Percentiles rank a stretch among this genome's conserved stretches.
These are phyloP conservation scores for Lactarius indigo DNA, from an alignment of 768 basidiomycete genomes.

Conservation along the genomic window DNA sequence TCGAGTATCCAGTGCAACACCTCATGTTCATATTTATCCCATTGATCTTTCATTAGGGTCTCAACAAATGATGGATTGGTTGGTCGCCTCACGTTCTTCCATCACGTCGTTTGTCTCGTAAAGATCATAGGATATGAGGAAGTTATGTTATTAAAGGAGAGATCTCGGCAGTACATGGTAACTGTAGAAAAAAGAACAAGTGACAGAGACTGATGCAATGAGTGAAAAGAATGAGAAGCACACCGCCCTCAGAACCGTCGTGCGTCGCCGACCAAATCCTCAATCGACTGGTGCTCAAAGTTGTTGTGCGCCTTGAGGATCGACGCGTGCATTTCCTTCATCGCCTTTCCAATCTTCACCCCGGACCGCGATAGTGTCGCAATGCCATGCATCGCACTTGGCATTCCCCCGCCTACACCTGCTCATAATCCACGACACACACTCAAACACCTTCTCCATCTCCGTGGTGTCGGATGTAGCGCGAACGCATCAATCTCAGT, in stretches of 20 bases:
- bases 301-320: slow-evolving; percentile 93
- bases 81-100: too few species aligned
- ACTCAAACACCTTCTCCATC: slow-evolving; percentile 87
- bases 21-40: too few species aligned
- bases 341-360: slow-evolving; percentile 84
- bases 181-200: neutral
- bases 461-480: slow-evolving; percentile 98
- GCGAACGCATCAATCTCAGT: slow-evolving; percentile 94
- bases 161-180: slow-evolving; percentile 24
- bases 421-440: slow-evolving; percentile 94
- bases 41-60: too few species aligned
- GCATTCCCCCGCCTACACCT: slow-evolving; percentile 96
- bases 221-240: neutral
- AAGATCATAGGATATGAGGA: too few species aligned
- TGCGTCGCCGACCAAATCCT: slow-evolving; percentile 63
- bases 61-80: too few species aligned
- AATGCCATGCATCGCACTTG: slow-evolving; percentile 69
- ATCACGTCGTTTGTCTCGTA: too few species aligned
- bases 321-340: slow-evolving; percentile 96
- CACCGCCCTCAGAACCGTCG: slow-evolving; percentile 45
- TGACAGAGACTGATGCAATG: neutral
- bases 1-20: too few species aligned
- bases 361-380: slow-evolving; percentile 73
- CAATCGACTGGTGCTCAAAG: slow-evolving; percentile 93
- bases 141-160: neutral